Percentiles rank a stretch among this genome's conserved stretches.
Evolutionary conservation across 805 yeast species (phyloP).

Genomic region (Wickerhamiella vanderwaltii): DNA sequence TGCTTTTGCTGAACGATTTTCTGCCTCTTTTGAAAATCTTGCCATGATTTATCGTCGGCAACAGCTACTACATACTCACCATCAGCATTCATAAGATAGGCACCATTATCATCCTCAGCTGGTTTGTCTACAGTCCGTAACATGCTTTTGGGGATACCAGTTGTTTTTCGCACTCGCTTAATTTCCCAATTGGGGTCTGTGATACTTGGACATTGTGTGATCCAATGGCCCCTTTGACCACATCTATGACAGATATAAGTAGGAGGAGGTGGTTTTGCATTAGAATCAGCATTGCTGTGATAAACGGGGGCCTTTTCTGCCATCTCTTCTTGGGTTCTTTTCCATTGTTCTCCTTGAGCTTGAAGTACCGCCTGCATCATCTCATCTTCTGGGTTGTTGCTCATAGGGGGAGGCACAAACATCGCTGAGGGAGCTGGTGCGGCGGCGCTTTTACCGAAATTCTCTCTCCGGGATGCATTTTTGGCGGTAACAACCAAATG

Average conservation of each 20-base stretch:
- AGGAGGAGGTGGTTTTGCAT: constrained; percentile 70
- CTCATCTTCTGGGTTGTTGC: constrained; percentile 64
- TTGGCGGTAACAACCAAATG: constrained; percentile 24
- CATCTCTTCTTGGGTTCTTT: constrained; percentile 82
- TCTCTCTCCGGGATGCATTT: constrained; percentile 28
- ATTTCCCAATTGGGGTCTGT: constrained; percentile 91
- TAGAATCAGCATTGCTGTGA: constrained; percentile 20
- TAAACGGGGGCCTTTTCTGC: constrained; percentile 72
- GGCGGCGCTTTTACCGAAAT: constrained; percentile 22
- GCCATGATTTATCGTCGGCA: constrained; percentile 90
- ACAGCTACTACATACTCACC: constrained; percentile 95
- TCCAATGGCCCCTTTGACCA: constrained; percentile 93
- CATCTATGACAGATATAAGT: constrained; percentile 94
- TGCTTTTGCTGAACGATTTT: constrained; percentile 31
- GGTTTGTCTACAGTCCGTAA: constrained; percentile 78
- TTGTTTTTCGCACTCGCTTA: constrained; percentile 76
- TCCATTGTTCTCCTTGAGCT: constrained; percentile 91
- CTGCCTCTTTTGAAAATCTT: constrained; percentile 62
- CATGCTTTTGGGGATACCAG: constrained; percentile 94
- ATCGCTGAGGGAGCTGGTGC: constrained; percentile 8
- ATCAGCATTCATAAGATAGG: constrained; percentile 77
- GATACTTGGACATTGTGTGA: constrained; percentile 88
- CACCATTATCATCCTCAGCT: constrained; percentile 46
- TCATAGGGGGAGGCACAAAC: constrained; percentile 21
- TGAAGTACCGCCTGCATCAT: constrained; percentile 82